Base-by-base conservation (phyloP, 768 basidiomycete genomes). In the Kockovaella imperatae region DNA sequence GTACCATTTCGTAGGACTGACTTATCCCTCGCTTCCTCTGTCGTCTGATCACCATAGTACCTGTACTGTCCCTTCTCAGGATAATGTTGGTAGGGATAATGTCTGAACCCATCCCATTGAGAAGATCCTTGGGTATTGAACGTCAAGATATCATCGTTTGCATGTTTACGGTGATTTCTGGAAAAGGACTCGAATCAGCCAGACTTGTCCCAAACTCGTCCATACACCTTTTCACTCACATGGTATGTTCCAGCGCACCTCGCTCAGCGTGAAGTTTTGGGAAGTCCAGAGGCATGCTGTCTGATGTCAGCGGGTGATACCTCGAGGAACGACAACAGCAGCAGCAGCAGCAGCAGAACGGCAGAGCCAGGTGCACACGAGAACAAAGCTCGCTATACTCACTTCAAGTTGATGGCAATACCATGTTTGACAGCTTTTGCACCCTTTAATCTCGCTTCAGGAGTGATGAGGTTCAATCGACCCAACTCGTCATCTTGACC, bases 81-180 rank as follows among this genome's bases (percentile, higher is more conserved):
- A 39, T 50, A 60, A 34, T 60, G 36, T 28, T 54, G 60, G 34
- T 62, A 62, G 3, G 52, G 50, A 35, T 50, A 57, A 41, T 57
- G 56, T 10, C 56, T 43, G 15, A 53, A 45, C 7, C 56, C 52
- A 30, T 57, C 56, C 56, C 56, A 57, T 23, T 57, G 56, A 29
- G 39, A 53, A 23, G 56, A 57, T 15, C 29, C 25, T 25, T 57
- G 56, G 13, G 50, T 57, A 32, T 57, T 57, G 47, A 49, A 49
- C 5, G 39, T 23, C 8, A 54, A 15, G 8, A 10, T 10, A 45
- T 45, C 43, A 23, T 45, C 43, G 24, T 49, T 54, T 18, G 35
- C 49, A 42, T 54, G 42, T 4, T 13, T 25, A 11, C 49, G 44
- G 28, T 50, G 48, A 14, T 45, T 42, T 11, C 56, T 53, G 36